Conservation (phyloP, 2,329 filamentous ascomycete species). For the Ascochyta koolunga region DNA sequence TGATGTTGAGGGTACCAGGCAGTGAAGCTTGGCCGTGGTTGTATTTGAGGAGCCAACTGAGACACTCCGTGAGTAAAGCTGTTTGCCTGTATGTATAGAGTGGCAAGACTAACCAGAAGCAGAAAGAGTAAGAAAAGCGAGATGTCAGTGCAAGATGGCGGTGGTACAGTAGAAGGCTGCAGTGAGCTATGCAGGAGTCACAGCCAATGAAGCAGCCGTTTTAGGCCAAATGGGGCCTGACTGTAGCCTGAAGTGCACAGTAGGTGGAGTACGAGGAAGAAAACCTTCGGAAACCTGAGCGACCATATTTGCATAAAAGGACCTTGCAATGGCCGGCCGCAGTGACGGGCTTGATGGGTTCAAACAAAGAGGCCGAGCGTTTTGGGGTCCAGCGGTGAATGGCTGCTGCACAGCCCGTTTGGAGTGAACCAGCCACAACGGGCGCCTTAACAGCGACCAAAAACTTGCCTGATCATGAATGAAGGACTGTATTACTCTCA, state of each 20-base stretch:
- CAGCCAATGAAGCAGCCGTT: conserved; percentile 30
- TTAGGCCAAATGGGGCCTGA: conserved; percentile 31
- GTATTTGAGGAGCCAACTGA: conserved; percentile 30
- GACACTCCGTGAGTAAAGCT: conserved; percentile 30
- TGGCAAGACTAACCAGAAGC: conserved; percentile 18
- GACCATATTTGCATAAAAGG: conserved; percentile 15
- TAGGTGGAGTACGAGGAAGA: neutral
- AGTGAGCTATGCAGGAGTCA: conserved; percentile 30
- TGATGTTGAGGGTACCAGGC: conserved; percentile 16
- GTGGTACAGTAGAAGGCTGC: conserved; percentile 34
- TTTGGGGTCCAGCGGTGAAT: conserved; percentile 34
- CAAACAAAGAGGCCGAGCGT: conserved; percentile 31
- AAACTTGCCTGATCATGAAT: conserved; percentile 10
- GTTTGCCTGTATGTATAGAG: conserved; percentile 22
- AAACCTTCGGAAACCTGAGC: neutral
- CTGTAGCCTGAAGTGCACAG: conserved; percentile 38
- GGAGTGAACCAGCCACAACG: conserved; percentile 10
- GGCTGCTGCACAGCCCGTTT: conserved; percentile 41
- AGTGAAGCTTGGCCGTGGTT: conserved; percentile 4
- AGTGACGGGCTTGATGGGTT: conserved; percentile 26
- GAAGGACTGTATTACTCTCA: neutral
- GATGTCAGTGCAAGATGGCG: conserved; percentile 26
- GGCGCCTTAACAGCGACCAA: conserved; percentile 6
- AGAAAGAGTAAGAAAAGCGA: conserved; percentile 35
- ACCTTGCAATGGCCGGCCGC: conserved; percentile 30